These are phyloP conservation scores for Ricinus communis DNA, from an alignment of 345 rosid genomes.

Conservation along the genomic window DNA sequence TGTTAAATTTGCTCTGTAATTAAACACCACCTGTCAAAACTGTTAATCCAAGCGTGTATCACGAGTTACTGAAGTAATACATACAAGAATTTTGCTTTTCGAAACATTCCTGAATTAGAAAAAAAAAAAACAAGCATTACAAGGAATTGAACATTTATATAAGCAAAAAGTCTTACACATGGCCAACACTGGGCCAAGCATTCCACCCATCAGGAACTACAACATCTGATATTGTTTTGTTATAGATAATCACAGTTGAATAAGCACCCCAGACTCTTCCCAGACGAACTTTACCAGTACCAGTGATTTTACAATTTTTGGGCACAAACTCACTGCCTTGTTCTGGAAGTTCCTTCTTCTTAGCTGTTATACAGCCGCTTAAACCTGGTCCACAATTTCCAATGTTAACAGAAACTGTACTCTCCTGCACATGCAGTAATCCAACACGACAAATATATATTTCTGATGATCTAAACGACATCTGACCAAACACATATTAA, in stretches of 20 bases:
- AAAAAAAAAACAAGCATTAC: too few species aligned
- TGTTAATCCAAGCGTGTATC: too few species aligned
- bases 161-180: conserved; percentile 25
- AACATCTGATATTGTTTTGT: neutral
- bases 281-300: conserved; percentile 25
- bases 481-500: too few species aligned
- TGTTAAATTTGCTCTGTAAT: conserved; percentile 4
- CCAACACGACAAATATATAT: too few species aligned
- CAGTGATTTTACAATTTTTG: conserved; percentile 2
- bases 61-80: too few species aligned
- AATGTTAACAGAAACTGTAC: neutral
- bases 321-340: conserved; percentile 17
- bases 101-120: too few species aligned
- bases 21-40: neutral
- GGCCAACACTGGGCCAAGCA: conserved; percentile 27
- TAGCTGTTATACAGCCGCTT: conserved; percentile 20
- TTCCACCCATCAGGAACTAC: conserved; percentile 36
- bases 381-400: neutral
- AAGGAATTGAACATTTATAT: too few species aligned
- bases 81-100: too few species aligned
- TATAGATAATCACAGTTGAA: conserved; percentile 31
- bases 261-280: conserved; percentile 42
- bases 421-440: neutral
- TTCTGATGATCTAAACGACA: too few species aligned
- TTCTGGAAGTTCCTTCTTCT: conserved; percentile 5